These are phyloP conservation scores for Madurella mycetomatis DNA, from an alignment of 2,329 filamentous ascomycete genomes.

Conservation along the genomic window DNA sequence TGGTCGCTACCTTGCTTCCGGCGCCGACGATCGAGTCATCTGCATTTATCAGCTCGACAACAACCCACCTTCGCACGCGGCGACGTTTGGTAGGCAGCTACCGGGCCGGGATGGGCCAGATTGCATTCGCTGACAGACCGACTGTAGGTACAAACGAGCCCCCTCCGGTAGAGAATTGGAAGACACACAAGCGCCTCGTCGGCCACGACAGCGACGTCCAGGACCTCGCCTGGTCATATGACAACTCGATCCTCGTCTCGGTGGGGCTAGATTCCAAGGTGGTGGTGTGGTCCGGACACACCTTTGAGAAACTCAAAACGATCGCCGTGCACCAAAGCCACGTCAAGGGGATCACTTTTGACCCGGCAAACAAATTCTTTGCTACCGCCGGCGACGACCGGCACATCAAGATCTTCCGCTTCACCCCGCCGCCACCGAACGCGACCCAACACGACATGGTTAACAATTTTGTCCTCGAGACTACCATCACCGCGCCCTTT, in stretches of 20 bases:
- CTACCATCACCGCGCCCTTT: constrained; percentile 85
- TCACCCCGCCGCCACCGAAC: constrained; percentile 85
- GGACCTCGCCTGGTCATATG: constrained; percentile 93
- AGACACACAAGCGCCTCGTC: constrained; percentile 85
- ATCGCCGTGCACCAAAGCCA: constrained; percentile 91
- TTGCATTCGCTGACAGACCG: constrained; percentile 10
- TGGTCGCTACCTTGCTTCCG: constrained; percentile 90
- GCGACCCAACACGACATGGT: constrained; percentile 92
- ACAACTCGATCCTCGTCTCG: constrained; percentile 92
- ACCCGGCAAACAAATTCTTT: constrained; percentile 98
- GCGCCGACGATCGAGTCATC: constrained; percentile 97
- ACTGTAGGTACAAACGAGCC: constrained; percentile 72
- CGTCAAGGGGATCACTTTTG: constrained; percentile 97
- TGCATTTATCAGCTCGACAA: constrained; percentile 92
- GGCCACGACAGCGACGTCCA: constrained; percentile 99
- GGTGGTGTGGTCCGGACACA: constrained; percentile 96
- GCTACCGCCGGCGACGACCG: constrained; percentile 96
- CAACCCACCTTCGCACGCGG: constrained; percentile 68
- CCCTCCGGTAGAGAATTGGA: constrained; percentile 95
- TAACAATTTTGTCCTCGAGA: constrained; percentile 92
- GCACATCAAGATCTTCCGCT: constrained; percentile 93
- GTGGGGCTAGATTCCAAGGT: constrained; percentile 97
- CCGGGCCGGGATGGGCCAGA: not conserved
- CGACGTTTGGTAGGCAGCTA: constrained; percentile 64
- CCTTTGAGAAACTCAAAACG: constrained; percentile 96